Percentiles rank a stretch among this genome's conserved stretches.
Conservation (phyloP, 73 alveolate genomes). For the Blepharisma stoltei region DNA sequence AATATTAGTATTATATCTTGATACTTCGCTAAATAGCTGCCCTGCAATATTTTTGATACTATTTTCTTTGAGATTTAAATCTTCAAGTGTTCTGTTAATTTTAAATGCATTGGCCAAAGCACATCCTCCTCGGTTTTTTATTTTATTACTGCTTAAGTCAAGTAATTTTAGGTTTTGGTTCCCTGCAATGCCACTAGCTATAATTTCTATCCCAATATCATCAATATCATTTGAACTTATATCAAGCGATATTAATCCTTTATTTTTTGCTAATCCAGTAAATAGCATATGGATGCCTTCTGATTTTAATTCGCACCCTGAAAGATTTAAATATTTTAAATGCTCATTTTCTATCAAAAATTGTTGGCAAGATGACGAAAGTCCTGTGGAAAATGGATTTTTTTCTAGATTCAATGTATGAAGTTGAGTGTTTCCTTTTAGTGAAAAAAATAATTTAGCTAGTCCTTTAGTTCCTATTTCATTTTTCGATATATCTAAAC, state of each 20-base stretch:
- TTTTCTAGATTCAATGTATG: slow-evolving; percentile 16
- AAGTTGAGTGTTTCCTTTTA: neutral
- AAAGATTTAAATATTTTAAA: neutral
- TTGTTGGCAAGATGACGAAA: neutral
- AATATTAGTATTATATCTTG: neutral
- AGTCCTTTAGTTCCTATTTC: slow-evolving; percentile 34
- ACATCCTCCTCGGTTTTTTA: slow-evolving; percentile 14
- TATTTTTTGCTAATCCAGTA: slow-evolving; percentile 35
- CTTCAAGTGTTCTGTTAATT: neutral
- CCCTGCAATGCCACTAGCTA: slow-evolving; percentile 28
- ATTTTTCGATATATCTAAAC: slow-evolving; percentile 32
- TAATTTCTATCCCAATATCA: slow-evolving; percentile 33
- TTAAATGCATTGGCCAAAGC: slow-evolving; percentile 11
- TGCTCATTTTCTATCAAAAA: slow-evolving; percentile 13
- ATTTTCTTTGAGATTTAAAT: neutral
- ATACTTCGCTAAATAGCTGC: neutral
- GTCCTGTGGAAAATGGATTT: neutral
- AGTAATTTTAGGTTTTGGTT: neutral
- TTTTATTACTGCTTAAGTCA: slow-evolving; percentile 15
- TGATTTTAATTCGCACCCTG: neutral
- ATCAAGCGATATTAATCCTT: slow-evolving; percentile 4
- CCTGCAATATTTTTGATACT: neutral
- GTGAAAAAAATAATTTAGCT: neutral
- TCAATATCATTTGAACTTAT: slow-evolving; percentile 33
- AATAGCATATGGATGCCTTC: slow-evolving; percentile 30